Evolutionary conservation across 2,329 filamentous ascomycete species (phyloP).

Genomic region (Exophiala viscosa): DNA sequence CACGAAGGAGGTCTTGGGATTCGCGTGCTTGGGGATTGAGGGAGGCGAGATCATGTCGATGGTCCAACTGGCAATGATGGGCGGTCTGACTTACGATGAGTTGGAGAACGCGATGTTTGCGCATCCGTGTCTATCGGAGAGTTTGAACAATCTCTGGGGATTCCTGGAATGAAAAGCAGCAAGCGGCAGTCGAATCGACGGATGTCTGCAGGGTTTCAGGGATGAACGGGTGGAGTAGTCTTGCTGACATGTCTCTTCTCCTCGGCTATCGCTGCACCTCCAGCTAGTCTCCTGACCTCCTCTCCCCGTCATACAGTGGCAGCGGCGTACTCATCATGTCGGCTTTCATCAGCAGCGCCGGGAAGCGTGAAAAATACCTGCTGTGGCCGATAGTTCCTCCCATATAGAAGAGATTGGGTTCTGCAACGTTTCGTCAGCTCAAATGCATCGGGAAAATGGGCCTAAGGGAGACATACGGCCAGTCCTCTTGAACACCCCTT

Average conservation of each 20-base stretch:
- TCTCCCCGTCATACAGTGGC: conserved; percentile 12
- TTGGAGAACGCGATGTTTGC: conserved; percentile 49
- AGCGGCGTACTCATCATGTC: conserved; percentile 26
- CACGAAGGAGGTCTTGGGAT: conserved; percentile 50
- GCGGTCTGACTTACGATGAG: conserved; percentile 43
- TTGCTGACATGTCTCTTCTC: background rate
- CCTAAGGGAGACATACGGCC: conserved; percentile 30
- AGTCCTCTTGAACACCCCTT: conserved; percentile 40
- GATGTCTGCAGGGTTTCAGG: background rate
- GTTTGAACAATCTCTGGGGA: conserved; percentile 51
- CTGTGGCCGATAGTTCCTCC: conserved; percentile 42
- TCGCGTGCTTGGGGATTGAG: conserved; percentile 51
- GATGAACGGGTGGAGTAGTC: background rate
- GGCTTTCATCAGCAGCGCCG: conserved; percentile 48
- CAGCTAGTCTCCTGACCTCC: background rate
- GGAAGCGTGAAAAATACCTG: conserved; percentile 41
- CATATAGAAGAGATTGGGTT: conserved; percentile 41
- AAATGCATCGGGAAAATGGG: background rate
- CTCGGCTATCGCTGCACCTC: background rate
- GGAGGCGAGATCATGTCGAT: conserved; percentile 54
- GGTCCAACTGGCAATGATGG: conserved; percentile 54
- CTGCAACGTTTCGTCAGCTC: conserved; percentile 14
- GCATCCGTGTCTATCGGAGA: conserved; percentile 51
- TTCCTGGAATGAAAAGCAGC: conserved; percentile 31
- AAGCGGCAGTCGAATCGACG: background rate